Percentiles rank a stretch among this genome's conserved stretches.
Evolutionary conservation across 148 eudicot genomes (phyloP).

Genomic region (Cornus florida): DNA sequence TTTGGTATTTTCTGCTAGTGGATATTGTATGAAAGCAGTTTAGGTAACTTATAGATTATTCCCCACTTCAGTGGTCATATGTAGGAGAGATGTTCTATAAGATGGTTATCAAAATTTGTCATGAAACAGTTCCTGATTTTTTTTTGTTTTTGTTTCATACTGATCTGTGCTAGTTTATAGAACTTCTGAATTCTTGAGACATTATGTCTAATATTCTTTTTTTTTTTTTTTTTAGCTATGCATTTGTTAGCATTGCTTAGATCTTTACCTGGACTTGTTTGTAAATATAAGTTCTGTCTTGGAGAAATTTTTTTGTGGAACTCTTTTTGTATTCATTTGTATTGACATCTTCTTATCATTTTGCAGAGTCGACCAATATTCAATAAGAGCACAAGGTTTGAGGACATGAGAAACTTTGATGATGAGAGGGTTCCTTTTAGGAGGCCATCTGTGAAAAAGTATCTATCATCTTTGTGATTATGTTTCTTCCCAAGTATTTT

Average conservation of each 20-base stretch:
- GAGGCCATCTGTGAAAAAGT: slow-evolving; percentile 73
- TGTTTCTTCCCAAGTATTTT: not conserved
- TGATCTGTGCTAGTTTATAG: too few relatives aligned
- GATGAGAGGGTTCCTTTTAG: slow-evolving; percentile 71
- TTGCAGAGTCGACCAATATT: slow-evolving; percentile 94
- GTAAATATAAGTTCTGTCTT: not conserved
- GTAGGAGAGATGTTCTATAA: not conserved
- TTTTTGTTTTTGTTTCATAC: too few relatives aligned
- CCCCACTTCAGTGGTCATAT: not conserved
- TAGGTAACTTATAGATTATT: not conserved
- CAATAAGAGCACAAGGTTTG: slow-evolving; percentile 95
- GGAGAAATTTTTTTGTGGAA: not conserved
- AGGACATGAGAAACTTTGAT: slow-evolving; percentile 85
- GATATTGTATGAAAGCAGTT: not conserved
- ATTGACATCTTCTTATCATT: not conserved
- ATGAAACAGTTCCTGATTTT: too few relatives aligned
- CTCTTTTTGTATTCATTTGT: not conserved
- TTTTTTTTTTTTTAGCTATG: too few relatives aligned
- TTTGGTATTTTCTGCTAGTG: not conserved
- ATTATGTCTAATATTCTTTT: too few relatives aligned
- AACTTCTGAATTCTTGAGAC: too few relatives aligned
- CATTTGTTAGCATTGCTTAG: not conserved
- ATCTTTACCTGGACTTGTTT: not conserved
- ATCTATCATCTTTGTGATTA: not conserved
- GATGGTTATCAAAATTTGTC: not conserved